A percentile compares a stretch with the other conserved stretches of the same genome.
These are phyloP conservation scores for Wickerhamomyces pijperi DNA, from an alignment of 805 yeast genomes.

Conservation along the genomic window DNA sequence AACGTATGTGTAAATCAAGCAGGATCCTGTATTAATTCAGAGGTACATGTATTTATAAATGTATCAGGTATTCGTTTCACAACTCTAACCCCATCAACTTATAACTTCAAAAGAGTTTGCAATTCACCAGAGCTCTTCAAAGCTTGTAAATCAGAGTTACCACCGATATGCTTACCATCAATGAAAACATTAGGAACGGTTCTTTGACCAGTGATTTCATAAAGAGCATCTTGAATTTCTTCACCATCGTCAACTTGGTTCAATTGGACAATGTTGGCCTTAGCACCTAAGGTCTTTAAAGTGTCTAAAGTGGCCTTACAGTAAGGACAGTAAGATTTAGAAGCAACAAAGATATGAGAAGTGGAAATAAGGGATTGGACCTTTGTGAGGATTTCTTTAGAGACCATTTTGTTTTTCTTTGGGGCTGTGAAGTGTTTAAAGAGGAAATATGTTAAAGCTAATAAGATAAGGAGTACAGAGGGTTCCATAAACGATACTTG, in stretches of 20 bases:
- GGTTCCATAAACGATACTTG: no score
- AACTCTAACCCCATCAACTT: no score
- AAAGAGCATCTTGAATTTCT: conserved; percentile 71
- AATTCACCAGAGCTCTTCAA: conserved; percentile 54
- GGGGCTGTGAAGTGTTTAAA: neutral
- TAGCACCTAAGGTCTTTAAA: conserved; percentile 26
- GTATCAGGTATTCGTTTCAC: no score
- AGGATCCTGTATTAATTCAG: no score
- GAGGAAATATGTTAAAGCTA: neutral
- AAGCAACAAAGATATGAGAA: conserved; percentile 69
- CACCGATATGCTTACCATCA: conserved; percentile 89
- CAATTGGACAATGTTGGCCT: conserved; percentile 35
- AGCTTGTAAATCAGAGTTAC: conserved; percentile 79
- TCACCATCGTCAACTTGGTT: conserved; percentile 58
- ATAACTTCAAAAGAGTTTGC: conserved; percentile 25
- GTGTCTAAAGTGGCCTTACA: conserved; percentile 36
- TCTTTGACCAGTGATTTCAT: conserved; percentile 73
- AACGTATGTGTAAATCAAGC: no score
- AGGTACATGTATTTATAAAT: no score
- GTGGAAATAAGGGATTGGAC: conserved; percentile 54
- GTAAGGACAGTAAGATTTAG: conserved; percentile 68
- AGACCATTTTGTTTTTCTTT: conserved; percentile 31
- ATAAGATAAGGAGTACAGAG: no score
- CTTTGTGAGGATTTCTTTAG: conserved; percentile 42
- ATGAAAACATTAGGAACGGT: conserved; percentile 93